Evolutionary conservation across 2,329 filamentous ascomycete species (phyloP), one percentile per base, ranked within the genome.

Genomic region (Fusarium nurragi): DNA sequence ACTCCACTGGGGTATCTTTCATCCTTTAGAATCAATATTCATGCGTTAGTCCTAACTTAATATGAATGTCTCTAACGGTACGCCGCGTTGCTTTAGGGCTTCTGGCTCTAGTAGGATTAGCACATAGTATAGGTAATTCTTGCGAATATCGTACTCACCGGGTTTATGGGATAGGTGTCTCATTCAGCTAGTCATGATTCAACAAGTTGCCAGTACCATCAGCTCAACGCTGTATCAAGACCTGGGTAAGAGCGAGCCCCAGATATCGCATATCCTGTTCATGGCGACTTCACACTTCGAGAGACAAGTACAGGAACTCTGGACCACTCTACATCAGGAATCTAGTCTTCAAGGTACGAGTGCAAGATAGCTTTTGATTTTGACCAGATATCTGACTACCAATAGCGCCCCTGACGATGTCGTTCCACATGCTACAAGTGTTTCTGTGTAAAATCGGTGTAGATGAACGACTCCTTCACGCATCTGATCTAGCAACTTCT

Each of bases 361-460:
- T 7, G 14, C 12, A 10, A 21, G 6, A 14, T 6, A 9, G 12
- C n/a, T 18, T 28, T 13, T 5, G 7, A 9, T 38, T 12, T 32
- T 3, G 1, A n/a, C 13, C 14, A 22, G 30, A 9, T 5, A 10
- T 18, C 55, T 56, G 6, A 52, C 30, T 3, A 3, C 11, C 0
- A 6, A 10, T 4, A 61, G 46, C 22, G 13, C 23, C 58, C 2
- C 19, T 65, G 12, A 16, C 30, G 1, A 57, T 57, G 32, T 49
- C 49, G 4, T 52, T 51, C 10, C 32, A 61, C 36, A 25, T 52
- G 22, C 34, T 60, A 4, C 30, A 64, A 39, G 21, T 51, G 1
- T 44, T 25, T 4, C 13, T 64, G 7, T 60, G 55, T 14, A 65
- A 65, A 3, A 41, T 65, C 6, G 34, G 40, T 6, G 38, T 65